Base-by-base conservation (phyloP, 345 rosid genomes). In the Turnera subulata region DNA sequence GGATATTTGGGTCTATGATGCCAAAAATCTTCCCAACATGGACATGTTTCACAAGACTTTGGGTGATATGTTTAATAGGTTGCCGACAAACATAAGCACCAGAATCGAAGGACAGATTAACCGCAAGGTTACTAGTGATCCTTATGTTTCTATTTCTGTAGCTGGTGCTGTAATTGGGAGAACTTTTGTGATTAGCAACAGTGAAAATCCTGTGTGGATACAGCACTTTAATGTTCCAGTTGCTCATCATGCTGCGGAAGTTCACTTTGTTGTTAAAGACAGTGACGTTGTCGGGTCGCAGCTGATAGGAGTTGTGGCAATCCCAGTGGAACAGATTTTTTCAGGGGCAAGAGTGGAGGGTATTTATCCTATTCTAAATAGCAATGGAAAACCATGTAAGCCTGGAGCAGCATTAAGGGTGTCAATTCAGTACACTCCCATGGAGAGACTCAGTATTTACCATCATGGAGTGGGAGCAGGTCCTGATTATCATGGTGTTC, bases 201-300 rank as follows among this genome's bases (percentile, higher is more conserved):
- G 57, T 11, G 94, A 92, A 66, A 76, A 92, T 61, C 98, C 98
- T 68, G 84, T 73, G 42, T 92, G 98, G 97, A 45, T 6, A 78
- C 98, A 92, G 54, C 91, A 89, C 50, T 92, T 92, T 72, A 45
- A 84, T 57, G 91, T 83, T 62, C 95, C 94, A 24, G 94, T 92
- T 46, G 98, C 98, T 21, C 98, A 92, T 72, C 2, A 38, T 26
- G 94, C 96, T 62, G 78, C 97, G 0, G 98, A 92, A 66, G 89
- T 92, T 60, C 84, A 83, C 29, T 92, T 92, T 68, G 60, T 78
- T 62, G 89, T 92, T 35, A 92, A 92, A 80, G 98, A 92, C 66
- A 89, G 80, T 69, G 97, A 92, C 59, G 81, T 82, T 48, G 80
- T 92, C 25, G 97, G 98, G 43, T 89, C 97, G 44, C 89, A 92